Conservation (phyloP, 306 rosid species). For the Fagus sylvatica region DNA sequence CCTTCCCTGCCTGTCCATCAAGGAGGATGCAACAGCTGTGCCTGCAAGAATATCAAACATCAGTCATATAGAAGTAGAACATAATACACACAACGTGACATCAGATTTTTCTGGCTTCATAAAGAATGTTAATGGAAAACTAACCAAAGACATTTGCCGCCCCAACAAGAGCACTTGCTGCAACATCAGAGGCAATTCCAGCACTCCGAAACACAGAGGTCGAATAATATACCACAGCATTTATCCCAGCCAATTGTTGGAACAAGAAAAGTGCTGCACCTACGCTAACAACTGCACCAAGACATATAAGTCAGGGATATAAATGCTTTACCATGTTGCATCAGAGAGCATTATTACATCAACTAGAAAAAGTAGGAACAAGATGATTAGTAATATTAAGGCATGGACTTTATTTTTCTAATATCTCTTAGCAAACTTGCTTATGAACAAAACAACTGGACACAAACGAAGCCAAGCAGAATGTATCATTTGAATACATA, state of each 20-base stretch:
- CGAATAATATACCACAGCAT: constrained; percentile 92
- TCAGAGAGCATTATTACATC: not conserved
- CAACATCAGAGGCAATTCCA: constrained; percentile 91
- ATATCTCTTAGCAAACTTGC: constrained; percentile 14
- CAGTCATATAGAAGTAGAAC: constrained; percentile 18
- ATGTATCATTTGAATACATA: not conserved
- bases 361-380: not conserved
- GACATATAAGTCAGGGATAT: constrained; percentile 17
- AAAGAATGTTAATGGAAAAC: constrained; percentile 29
- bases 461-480: constrained; percentile 5
- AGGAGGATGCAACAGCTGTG: constrained; percentile 77
- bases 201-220: constrained; percentile 92
- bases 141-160: constrained; percentile 89
- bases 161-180: constrained; percentile 97
- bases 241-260: constrained; percentile 97
- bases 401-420: constrained; percentile 3
- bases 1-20: constrained; percentile 92
- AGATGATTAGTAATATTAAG: not conserved
- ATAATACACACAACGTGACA: constrained; percentile 3
- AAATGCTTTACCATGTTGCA: constrained; percentile 6
- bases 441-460: not conserved
- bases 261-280: constrained; percentile 86
- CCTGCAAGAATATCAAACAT: constrained; percentile 52
- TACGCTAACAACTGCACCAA: constrained; percentile 77
- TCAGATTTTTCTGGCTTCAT: not conserved